Percentiles rank a stretch among this genome's conserved stretches.
Conservation (phyloP, 1,284 basidiomycete species). For the Ganoderma sinense region DNA sequence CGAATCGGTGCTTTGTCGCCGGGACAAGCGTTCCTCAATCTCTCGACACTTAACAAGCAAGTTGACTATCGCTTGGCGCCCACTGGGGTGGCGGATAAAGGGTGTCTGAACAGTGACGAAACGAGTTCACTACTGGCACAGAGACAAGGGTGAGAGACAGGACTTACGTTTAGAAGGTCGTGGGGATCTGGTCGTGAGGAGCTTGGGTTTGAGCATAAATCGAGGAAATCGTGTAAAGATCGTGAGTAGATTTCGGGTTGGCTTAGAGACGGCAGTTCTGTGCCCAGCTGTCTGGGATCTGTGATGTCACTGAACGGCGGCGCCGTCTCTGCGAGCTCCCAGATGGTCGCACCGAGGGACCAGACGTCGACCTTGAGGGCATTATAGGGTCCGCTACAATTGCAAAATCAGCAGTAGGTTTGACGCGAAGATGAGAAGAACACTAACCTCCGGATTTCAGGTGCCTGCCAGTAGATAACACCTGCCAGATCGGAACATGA, state of each 20-base stretch:
- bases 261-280: constrained; percentile 69
- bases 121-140: constrained; percentile 6
- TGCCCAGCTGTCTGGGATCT: constrained; percentile 52
- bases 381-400: constrained; percentile 67
- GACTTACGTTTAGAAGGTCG: constrained; percentile 69
- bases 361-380: constrained; percentile 80
- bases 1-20: constrained; percentile 45
- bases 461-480: constrained; percentile 82
- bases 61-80: constrained; percentile 68
- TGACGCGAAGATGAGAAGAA: not conserved
- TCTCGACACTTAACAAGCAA: constrained; percentile 71
- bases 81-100: constrained; percentile 73
- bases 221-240: constrained; percentile 78
- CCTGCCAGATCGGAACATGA: constrained; percentile 65
- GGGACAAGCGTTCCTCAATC: constrained; percentile 64
- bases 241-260: constrained; percentile 69
- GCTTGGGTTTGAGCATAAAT: constrained; percentile 68
- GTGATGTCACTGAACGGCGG: constrained; percentile 75
- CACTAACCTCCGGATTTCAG: constrained; percentile 70
- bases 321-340: constrained; percentile 78
- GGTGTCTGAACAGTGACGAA: constrained; percentile 49
- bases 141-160: not conserved
- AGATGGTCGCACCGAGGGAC: constrained; percentile 83
- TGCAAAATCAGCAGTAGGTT: not conserved
- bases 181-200: constrained; percentile 61